Conservation (phyloP, 345 rosid genomes). For the Gynandropsis gynandra region DNA sequence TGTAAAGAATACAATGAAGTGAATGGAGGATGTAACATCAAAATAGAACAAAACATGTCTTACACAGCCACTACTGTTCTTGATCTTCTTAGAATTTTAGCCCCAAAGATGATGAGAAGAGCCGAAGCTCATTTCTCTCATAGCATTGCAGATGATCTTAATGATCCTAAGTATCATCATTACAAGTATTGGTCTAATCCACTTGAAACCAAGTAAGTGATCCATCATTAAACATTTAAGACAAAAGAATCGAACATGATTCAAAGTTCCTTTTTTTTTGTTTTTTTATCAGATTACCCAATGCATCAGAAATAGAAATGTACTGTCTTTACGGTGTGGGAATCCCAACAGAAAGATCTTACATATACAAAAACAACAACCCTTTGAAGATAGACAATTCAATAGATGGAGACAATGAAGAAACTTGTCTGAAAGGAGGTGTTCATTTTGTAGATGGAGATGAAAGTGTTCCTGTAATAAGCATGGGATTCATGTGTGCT, state of each 20-base stretch:
- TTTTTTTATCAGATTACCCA: conserved; percentile 62
- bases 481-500: conserved; percentile 73
- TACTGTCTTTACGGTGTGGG: conserved; percentile 63
- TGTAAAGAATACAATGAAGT: conserved; percentile 57
- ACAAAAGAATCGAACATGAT: too few relatives aligned
- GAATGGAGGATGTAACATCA: conserved; percentile 35
- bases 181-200: conserved; percentile 81
- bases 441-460: conserved; percentile 49
- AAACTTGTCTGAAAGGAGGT: conserved; percentile 47
- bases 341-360: conserved; percentile 61
- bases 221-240: not conserved
- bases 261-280: too few relatives aligned
- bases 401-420: conserved; percentile 32
- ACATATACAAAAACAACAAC: conserved; percentile 48
- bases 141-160: conserved; percentile 59
- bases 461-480: conserved; percentile 51
- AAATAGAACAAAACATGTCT: conserved; percentile 44
- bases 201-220: conserved; percentile 54
- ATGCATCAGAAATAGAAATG: conserved; percentile 70
- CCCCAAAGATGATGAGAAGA: conserved; percentile 62
- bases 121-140: conserved; percentile 67
- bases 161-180: conserved; percentile 51
- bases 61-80: conserved; percentile 41
- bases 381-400: conserved; percentile 56
- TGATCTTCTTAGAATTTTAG: conserved; percentile 48